Base-by-base conservation (phyloP, 2,329 filamentous ascomycete genomes). In the Hymenoscyphus albidus region DNA sequence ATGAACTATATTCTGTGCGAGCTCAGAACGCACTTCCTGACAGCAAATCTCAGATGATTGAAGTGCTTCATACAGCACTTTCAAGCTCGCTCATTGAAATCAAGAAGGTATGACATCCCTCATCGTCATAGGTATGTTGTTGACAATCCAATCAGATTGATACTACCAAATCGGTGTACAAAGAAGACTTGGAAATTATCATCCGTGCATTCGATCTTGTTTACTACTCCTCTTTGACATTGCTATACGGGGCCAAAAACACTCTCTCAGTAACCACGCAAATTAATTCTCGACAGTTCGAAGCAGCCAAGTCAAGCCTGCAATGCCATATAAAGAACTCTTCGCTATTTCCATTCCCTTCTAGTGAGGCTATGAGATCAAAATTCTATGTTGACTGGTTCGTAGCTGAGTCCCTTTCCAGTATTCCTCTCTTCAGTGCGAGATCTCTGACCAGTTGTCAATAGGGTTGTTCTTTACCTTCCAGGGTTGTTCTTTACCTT, bases 321-420 rank as follows among this genome's bases (percentile, higher is more conserved):
- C 64, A 67, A 58, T 67, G 65, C 40, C 67, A 67, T 42, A 56
- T 68, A 40, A 38, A 64, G 58, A 68, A 68, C 58, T 64, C 51
- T 22, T 44, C 57, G 3, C 61, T 63, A 31, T 54, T 54, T 54
- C 48, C 48, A 13, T 51, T 67, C 10, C 64, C 65, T 42, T 44
- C 63, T 3, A 58, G 42, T 42, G 62, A 67, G 16, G 61, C 64
- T 31, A 40, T 65, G 9, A 64, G 60, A 35, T 64, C 55, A 16
- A 61, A 62, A 42, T 59, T 68, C 40, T 68, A 67, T 35, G 65
- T 63, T 13, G 65, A 64, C 32, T 67, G 67, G 67, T 67, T 32
- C 56, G 63, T 62, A 14, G 5, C 18, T 22, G 22, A 27, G 22
- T 5, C 18, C 5, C 48, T 18, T 27, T 27, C 3, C 9, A 27